phyloP scores from a whole-genome alignment of 163 green algal species.

The Dunaliella salina region DNA sequence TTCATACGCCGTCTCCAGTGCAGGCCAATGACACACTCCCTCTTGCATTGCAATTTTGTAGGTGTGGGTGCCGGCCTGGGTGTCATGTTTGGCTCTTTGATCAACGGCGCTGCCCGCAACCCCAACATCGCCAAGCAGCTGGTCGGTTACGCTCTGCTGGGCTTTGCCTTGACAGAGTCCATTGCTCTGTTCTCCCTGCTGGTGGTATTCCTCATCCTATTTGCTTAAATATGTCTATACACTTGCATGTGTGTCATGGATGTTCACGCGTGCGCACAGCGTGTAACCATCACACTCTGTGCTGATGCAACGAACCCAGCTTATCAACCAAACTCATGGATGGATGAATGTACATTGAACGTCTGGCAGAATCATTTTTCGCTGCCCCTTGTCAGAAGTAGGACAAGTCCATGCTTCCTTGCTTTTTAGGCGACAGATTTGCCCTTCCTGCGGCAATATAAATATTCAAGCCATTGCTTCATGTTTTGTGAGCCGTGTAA shows the following conservation, averaged over 20 bases:
- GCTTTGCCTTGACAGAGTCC: slow-evolving; percentile 46
- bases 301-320: too few relatives aligned
- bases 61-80: slow-evolving; percentile 47
- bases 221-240: slow-evolving; percentile 25
- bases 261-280: not conserved
- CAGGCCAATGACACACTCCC: not conserved
- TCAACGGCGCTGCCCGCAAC: slow-evolving; percentile 50
- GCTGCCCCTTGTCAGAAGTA: too few relatives aligned
- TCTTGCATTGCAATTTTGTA: not conserved
- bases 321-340: too few relatives aligned
- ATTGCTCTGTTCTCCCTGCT: slow-evolving; percentile 49
- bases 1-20: not conserved
- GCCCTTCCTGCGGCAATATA: too few relatives aligned
- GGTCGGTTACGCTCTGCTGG: slow-evolving; percentile 48
- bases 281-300: too few relatives aligned
- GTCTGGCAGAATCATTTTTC: too few relatives aligned
- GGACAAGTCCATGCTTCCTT: too few relatives aligned
- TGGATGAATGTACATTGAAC: too few relatives aligned
- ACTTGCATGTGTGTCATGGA: not conserved
- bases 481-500: too few relatives aligned
- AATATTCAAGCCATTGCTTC: too few relatives aligned
- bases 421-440: too few relatives aligned
- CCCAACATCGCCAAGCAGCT: slow-evolving; percentile 57
- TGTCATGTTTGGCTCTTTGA: slow-evolving; percentile 51
- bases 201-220: slow-evolving; percentile 52